A percentile compares a stretch with the other conserved stretches of the same genome.
phyloP scores from a whole-genome alignment of 169 alveolate genomes.

The Cystoisospora suis region DNA sequence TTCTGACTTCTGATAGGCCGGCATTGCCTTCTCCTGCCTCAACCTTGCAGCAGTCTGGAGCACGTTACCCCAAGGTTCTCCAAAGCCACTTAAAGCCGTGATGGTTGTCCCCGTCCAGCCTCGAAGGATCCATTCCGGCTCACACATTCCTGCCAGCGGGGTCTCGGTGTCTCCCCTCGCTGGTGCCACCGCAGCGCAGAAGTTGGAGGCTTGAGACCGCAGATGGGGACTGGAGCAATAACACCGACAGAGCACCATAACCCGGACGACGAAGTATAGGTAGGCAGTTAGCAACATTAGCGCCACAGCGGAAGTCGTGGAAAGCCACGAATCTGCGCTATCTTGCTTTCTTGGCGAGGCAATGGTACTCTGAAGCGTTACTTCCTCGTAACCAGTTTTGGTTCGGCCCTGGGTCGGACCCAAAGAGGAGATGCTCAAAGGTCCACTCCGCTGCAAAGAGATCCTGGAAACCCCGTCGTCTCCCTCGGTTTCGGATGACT shows the following conservation, averaged over 20 bases:
- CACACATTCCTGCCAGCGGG: neutral
- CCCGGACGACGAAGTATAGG: neutral
- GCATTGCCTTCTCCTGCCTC: no score
- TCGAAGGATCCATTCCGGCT: neutral
- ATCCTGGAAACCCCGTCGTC: no score
- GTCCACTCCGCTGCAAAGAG: no score
- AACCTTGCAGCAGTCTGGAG: neutral
- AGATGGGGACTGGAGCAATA: neutral
- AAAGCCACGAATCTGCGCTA: neutral
- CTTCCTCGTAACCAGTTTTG: no score
- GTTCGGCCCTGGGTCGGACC: no score
- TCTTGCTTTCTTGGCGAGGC: no score
- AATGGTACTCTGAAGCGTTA: no score
- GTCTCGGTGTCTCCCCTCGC: neutral
- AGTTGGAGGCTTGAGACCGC: neutral
- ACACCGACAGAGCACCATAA: neutral
- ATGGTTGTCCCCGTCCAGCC: neutral
- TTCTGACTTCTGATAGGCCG: no score
- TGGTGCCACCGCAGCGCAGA: neutral
- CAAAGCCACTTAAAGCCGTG: constrained; percentile 2
- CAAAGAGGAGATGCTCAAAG: no score
- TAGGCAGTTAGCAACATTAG: neutral
- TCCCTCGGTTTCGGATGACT: no score
- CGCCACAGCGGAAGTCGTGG: neutral
- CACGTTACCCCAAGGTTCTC: constrained; percentile 1